phyloP scores from a whole-genome alignment of 495 filamentous ascomycete genomes.

The Podospora bellae-mahoneyi region DNA sequence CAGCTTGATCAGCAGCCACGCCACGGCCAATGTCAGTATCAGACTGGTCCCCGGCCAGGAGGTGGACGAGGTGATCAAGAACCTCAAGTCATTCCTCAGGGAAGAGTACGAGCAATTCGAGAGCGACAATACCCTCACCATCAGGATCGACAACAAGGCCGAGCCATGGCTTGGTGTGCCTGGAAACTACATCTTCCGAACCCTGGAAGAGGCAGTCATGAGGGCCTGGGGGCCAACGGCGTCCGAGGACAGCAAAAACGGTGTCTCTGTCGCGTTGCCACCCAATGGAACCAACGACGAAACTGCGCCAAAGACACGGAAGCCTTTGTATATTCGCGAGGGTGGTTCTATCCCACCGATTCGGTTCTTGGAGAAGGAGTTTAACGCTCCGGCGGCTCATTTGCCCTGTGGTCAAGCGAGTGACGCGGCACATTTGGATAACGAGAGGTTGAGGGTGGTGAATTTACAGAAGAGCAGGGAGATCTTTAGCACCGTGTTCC shows the following conservation, averaged over 20 bases:
- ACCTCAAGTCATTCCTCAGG: conserved; percentile 62
- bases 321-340: conserved; percentile 88
- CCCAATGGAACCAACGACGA: conserved; percentile 21
- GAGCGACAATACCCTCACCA: conserved; percentile 73
- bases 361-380: conserved; percentile 91
- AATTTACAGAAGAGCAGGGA: conserved; percentile 90
- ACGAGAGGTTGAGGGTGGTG: conserved; percentile 80
- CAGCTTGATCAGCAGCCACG: conserved; percentile 81
- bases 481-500: conserved; percentile 85
- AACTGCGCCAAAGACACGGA: conserved; percentile 35
- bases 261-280: conserved; percentile 9
- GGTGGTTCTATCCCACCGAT: conserved; percentile 93
- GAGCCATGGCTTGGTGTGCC: conserved; percentile 96
- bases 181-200: conserved; percentile 84
- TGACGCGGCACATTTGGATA: conserved; percentile 90
- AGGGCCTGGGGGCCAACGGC: conserved; percentile 59
- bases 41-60: conserved; percentile 92
- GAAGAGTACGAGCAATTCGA: conserved; percentile 69
- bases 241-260: conserved; percentile 3
- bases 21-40: conserved; percentile 80
- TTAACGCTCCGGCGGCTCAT: conserved; percentile 87
- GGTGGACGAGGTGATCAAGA: conserved; percentile 64
- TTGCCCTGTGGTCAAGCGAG: conserved; percentile 93
- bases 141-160: conserved; percentile 85
- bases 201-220: conserved; percentile 81